These are phyloP conservation scores for Solanum rostratum DNA, from an alignment of 257 asterid genomes.

Conservation along the genomic window DNA sequence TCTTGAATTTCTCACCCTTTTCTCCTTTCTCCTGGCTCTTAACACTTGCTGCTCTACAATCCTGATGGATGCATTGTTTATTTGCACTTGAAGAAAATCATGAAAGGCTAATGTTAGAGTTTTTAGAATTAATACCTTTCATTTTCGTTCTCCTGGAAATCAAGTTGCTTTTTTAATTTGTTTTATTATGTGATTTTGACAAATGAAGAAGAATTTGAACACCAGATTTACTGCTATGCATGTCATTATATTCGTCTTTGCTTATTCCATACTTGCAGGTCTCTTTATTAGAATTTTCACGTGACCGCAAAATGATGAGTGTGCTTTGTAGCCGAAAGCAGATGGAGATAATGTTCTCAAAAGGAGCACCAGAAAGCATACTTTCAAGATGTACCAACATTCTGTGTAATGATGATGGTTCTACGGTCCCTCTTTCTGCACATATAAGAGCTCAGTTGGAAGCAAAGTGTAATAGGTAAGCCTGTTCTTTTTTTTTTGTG, in stretches of 20 bases:
- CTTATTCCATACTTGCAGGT: slow-evolving; percentile 41
- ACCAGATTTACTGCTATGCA: background rate
- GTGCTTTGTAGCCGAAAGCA: slow-evolving; percentile 94
- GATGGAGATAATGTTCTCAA: slow-evolving; percentile 86
- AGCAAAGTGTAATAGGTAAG: slow-evolving; percentile 65
- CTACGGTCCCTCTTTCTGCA: slow-evolving; percentile 60
- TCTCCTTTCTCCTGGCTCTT: background rate
- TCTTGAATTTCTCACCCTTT: background rate
- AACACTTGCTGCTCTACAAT: background rate
- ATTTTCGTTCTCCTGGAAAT: background rate
- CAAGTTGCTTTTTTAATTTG: background rate
- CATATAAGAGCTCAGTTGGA: slow-evolving; percentile 75
- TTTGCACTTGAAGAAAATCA: background rate
- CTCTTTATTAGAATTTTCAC: slow-evolving; percentile 85
- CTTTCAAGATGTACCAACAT: slow-evolving; percentile 80
- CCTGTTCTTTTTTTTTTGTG: background rate
- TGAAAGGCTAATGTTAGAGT: background rate
- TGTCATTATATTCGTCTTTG: background rate
- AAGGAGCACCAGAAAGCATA: slow-evolving; percentile 99
- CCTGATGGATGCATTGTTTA: background rate
- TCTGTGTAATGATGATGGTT: slow-evolving; percentile 87
- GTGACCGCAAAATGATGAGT: slow-evolving; percentile 99
- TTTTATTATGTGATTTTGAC: background rate
- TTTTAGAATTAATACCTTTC: background rate
- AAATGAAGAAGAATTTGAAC: background rate